Evolutionary conservation across 768 basidiomycete genomes (phyloP).

Genomic region (Gloeostereum incarnatum): DNA sequence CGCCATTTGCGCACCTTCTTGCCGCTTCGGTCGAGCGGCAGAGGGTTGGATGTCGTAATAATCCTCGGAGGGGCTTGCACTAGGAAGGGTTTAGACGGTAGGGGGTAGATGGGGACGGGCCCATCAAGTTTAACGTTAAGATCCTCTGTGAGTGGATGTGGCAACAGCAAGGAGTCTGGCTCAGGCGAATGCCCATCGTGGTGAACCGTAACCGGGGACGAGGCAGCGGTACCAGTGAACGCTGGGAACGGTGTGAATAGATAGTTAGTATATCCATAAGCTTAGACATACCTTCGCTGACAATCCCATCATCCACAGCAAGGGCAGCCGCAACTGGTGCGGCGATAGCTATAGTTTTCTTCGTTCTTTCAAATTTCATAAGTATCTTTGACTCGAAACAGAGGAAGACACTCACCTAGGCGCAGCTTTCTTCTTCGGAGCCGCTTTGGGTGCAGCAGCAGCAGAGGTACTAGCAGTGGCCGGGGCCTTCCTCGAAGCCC

Average conservation of each 20-base stretch:
- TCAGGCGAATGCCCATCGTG: constrained; percentile 42
- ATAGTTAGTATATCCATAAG: constrained; percentile 3
- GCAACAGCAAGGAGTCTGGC: constrained; percentile 30
- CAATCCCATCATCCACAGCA: constrained; percentile 31
- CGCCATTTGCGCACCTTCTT: constrained; percentile 67
- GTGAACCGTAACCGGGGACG: constrained; percentile 52
- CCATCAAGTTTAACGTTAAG: constrained; percentile 37
- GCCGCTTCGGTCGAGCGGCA: constrained; percentile 57
- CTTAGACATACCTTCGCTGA: constrained; percentile 49
- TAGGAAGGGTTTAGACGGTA: constrained; percentile 77
- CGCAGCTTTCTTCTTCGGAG: constrained; percentile 17
- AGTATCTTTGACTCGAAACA: too few species aligned
- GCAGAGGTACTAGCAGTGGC: too few species aligned
- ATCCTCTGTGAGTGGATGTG: constrained; percentile 14
- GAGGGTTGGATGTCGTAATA: constrained; percentile 60
- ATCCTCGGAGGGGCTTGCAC: constrained; percentile 76
- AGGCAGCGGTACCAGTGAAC: constrained; percentile 63
- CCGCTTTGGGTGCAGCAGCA: too few species aligned
- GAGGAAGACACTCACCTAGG: constrained; percentile 3
- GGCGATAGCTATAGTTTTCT: constrained; percentile 2
- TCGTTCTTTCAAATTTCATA: too few species aligned
- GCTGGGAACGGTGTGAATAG: constrained; percentile 22
- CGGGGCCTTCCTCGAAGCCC: constrained; percentile 8
- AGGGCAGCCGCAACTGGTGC: constrained; percentile 8
- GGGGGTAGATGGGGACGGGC: constrained; percentile 65